Conservation (phyloP, 805 yeast genomes). For the Metschnikowia noctiluminum region DNA sequence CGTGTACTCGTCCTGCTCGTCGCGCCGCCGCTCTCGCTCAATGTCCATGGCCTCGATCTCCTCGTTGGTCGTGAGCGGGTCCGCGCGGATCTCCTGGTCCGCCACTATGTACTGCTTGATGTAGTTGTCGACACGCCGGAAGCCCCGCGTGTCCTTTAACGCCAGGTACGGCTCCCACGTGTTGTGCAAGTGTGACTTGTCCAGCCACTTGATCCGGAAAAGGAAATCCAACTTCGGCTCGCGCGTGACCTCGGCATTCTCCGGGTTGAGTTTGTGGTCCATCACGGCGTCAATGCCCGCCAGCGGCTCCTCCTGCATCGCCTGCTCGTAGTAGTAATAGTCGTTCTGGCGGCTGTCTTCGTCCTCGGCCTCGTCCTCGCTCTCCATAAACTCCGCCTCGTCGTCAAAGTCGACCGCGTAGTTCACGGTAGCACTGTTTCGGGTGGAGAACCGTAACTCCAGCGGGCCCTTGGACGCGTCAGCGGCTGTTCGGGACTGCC, state of each 20-base stretch:
- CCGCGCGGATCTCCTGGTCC: slow-evolving; percentile 74
- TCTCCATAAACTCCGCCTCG: too few relatives aligned
- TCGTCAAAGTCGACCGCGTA: slow-evolving; percentile 60
- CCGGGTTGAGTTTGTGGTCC: slow-evolving; percentile 38
- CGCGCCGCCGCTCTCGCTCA: slow-evolving; percentile 80
- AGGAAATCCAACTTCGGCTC: slow-evolving; percentile 60
- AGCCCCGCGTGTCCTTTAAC: slow-evolving; percentile 60
- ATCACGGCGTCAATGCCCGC: slow-evolving; percentile 37
- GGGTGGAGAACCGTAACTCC: slow-evolving; percentile 74
- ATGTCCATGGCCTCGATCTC: slow-evolving; percentile 92
- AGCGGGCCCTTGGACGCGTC: slow-evolving; percentile 15
- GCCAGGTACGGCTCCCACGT: slow-evolving; percentile 79
- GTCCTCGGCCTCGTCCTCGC: too few relatives aligned
- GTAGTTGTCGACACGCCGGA: slow-evolving; percentile 85
- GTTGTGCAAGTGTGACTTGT: slow-evolving; percentile 86
- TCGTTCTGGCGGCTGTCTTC: neutral
- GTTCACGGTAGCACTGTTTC: slow-evolving; percentile 67
- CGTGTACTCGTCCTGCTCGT: slow-evolving; percentile 78
- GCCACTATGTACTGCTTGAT: slow-evolving; percentile 70
- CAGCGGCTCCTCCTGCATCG: slow-evolving; percentile 33
- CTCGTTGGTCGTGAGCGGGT: slow-evolving; percentile 81
- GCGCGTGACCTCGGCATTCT: slow-evolving; percentile 39
- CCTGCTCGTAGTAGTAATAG: slow-evolving; percentile 34
- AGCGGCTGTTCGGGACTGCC: slow-evolving; percentile 17
- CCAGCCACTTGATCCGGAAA: slow-evolving; percentile 78